Conservation (phyloP, 2,329 filamentous ascomycete genomes). For the Endoconidiophora polonica region DNA sequence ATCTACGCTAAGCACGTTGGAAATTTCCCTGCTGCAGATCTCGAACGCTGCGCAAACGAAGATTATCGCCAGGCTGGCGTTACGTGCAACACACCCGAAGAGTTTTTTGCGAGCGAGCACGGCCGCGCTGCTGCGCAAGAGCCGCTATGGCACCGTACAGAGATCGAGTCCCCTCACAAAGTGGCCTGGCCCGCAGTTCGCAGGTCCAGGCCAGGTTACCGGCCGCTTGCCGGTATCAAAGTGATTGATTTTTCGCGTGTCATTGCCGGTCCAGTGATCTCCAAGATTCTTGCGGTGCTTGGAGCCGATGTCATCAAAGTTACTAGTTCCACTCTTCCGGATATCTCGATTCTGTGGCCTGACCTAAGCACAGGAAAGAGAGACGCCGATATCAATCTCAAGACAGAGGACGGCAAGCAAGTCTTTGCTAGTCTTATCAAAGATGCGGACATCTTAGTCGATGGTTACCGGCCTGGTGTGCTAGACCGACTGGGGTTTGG, state of each 20-base stretch:
- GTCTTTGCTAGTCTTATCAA: slow-evolving; percentile 42
- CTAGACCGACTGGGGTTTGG: slow-evolving; percentile 22
- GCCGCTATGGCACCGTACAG: slow-evolving; percentile 13
- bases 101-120: slow-evolving; percentile 18
- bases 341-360: slow-evolving; percentile 56
- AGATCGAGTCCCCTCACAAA: slow-evolving; percentile 13
- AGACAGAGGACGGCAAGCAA: slow-evolving; percentile 32
- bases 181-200: slow-evolving; percentile 9
- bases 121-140: slow-evolving; percentile 15
- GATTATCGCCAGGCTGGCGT: slow-evolving; percentile 17
- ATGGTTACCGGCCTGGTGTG: slow-evolving; percentile 53
- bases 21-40: slow-evolving; percentile 15
- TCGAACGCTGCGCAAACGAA: slow-evolving; percentile 16
- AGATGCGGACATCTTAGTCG: slow-evolving; percentile 46
- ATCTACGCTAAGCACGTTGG: slow-evolving; percentile 15
- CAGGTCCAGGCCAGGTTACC: slow-evolving; percentile 5
- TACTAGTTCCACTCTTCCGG: slow-evolving; percentile 48
- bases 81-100: slow-evolving; percentile 16
- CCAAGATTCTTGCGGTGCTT: slow-evolving; percentile 55
- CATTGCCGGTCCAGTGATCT: slow-evolving; percentile 59
- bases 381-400: slow-evolving; percentile 45
- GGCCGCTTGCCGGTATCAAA: slow-evolving; percentile 42
- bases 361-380: slow-evolving; percentile 60
- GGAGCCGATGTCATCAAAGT: slow-evolving; percentile 60
- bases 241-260: slow-evolving; percentile 61